Percentiles rank a stretch among this genome's conserved stretches.
phyloP scores from a whole-genome alignment of 2,329 filamentous ascomycete genomes.

The Fusarium mundagurra region DNA sequence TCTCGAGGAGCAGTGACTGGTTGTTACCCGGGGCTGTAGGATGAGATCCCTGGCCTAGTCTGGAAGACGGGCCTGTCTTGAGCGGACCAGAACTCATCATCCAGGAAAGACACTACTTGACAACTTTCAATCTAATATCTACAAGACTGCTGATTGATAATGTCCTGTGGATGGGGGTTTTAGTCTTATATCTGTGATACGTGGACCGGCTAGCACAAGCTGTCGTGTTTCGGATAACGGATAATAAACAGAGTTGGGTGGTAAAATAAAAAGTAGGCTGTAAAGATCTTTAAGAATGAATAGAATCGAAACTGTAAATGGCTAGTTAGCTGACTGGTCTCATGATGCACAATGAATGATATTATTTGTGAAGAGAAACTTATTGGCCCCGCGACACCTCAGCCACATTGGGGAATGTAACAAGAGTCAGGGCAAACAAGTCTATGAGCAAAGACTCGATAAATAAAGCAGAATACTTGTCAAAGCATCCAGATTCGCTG shows the following conservation, averaged over 20 bases:
- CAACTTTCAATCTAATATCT: constrained; percentile 13
- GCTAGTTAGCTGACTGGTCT: constrained; percentile 34
- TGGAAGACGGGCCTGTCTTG: constrained; percentile 62
- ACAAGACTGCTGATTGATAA: background rate
- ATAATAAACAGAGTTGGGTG: constrained; percentile 4
- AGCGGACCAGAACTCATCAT: constrained; percentile 63
- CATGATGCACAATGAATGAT: constrained; percentile 25
- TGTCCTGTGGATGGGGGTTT: background rate
- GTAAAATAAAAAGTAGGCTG: constrained; percentile 19
- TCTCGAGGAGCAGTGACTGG: constrained; percentile 76
- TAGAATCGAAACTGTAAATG: constrained; percentile 35
- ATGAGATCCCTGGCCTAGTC: constrained; percentile 60
- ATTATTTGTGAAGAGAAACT: constrained; percentile 22
- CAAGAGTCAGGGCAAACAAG: constrained; percentile 7
- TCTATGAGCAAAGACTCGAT: constrained; percentile 1
- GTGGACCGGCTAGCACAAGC: constrained; percentile 3
- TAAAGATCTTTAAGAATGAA: constrained; percentile 30
- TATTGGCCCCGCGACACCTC: constrained; percentile 22
- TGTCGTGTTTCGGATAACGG: constrained; percentile 2
- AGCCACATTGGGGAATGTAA: constrained; percentile 14
- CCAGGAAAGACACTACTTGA: constrained; percentile 13
- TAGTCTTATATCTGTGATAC: background rate
- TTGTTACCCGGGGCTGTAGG: constrained; percentile 62
- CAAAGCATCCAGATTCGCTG: constrained; percentile 4
- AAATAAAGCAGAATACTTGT: constrained; percentile 13